These are phyloP conservation scores for Ceratocystis lukuohia DNA, from an alignment of 2,329 filamentous ascomycete species.

Conservation along the genomic window DNA sequence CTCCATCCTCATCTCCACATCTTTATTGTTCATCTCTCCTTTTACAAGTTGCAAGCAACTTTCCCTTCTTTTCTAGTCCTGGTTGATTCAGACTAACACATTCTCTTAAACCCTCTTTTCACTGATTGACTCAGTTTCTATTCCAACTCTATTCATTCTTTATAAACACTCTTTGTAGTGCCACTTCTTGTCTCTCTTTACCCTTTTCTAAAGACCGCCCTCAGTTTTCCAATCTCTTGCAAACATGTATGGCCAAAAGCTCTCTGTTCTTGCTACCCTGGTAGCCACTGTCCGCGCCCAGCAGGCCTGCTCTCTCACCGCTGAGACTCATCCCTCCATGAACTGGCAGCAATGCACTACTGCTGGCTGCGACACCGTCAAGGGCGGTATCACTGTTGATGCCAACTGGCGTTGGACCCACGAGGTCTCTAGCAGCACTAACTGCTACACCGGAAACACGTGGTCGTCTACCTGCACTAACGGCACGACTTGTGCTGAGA, in stretches of 20 bases:
- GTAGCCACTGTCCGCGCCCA: constrained; percentile 30
- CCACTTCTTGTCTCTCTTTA: not conserved
- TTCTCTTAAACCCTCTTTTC: not conserved
- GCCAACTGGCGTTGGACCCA: constrained; percentile 44
- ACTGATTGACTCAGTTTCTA: constrained; percentile 6
- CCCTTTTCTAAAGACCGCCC: not conserved
- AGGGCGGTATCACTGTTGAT: constrained; percentile 36
- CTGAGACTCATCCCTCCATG: constrained; percentile 34
- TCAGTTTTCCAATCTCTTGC: not conserved
- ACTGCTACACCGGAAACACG: constrained; percentile 37
- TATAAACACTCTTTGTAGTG: not conserved
- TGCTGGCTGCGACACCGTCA: constrained; percentile 31
- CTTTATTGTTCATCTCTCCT: not conserved
- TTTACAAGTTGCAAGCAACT: constrained; percentile 11
- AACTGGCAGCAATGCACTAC: constrained; percentile 33
- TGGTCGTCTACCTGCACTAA: constrained; percentile 29
- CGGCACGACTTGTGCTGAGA: constrained; percentile 31
- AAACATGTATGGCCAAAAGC: constrained; percentile 14
- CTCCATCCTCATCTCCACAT: constrained; percentile 1
- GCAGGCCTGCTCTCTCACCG: constrained; percentile 29
- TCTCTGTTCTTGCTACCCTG: constrained; percentile 21
- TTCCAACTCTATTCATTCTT: not conserved
- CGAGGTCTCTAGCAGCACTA: constrained; percentile 28
- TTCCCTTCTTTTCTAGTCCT: constrained; percentile 1
- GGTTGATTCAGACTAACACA: not conserved